These are phyloP conservation scores for Dipteronia dyeriana DNA, from an alignment of 345 rosid genomes.

Conservation along the genomic window DNA sequence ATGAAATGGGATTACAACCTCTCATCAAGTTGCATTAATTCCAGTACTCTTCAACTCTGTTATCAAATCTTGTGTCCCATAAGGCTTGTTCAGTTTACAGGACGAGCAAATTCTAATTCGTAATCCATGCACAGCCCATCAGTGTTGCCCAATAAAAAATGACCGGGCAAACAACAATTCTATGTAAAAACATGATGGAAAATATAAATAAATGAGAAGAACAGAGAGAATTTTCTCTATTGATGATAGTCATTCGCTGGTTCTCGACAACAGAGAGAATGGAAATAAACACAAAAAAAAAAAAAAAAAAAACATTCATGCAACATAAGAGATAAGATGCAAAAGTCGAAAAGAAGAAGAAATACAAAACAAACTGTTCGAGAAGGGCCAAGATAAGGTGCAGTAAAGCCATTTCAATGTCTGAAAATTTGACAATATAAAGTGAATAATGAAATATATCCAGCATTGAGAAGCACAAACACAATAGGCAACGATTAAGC, in stretches of 20 bases:
- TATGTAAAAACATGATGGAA: not conserved
- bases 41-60: not conserved
- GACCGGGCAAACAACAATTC: not conserved
- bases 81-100: not conserved
- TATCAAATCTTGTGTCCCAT: not conserved
- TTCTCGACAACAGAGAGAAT: not conserved
- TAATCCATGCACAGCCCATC: not conserved
- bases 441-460: not conserved
- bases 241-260: not conserved
- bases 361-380: not conserved
- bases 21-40: not conserved
- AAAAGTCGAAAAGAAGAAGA: not conserved
- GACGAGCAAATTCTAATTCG: not conserved
- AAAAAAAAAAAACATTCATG: not conserved
- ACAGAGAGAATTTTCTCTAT: not conserved
- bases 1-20: not conserved
- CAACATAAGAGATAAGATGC: not conserved
- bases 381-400: not conserved
- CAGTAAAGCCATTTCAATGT: not conserved
- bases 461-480: not conserved
- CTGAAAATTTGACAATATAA: not conserved
- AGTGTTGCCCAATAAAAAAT: not conserved
- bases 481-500: not conserved
- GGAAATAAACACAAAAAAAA: not conserved
- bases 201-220: not conserved